Evolutionary conservation across 179 eudicot genomes (phyloP).

Genomic region (Silene noctiflora): DNA sequence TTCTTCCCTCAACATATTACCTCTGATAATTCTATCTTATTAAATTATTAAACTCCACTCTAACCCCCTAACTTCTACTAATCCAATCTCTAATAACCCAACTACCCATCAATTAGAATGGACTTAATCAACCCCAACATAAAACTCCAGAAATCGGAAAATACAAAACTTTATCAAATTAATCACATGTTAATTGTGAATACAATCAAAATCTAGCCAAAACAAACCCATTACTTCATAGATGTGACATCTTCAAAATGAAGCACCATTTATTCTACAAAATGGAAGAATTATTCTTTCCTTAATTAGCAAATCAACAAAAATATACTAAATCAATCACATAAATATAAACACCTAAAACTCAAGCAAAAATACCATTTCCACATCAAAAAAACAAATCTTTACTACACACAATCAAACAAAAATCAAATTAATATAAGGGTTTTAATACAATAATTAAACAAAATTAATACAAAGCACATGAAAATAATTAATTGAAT

Average conservation of each 20-base stretch:
- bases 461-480: neutral
- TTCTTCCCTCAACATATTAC: constrained; percentile 6
- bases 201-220: constrained; percentile 6
- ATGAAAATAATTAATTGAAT: neutral
- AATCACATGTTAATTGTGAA: neutral
- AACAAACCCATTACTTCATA: neutral
- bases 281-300: neutral
- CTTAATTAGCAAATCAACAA: neutral
- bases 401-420: neutral
- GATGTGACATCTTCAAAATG: neutral
- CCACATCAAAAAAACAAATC: constrained; percentile 2
- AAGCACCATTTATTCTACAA: neutral
- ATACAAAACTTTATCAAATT: neutral
- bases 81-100: neutral
- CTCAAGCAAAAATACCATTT: neutral
- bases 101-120: neutral
- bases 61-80: neutral
- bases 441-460: neutral
- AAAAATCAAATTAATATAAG: too few relatives aligned
- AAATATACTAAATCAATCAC: neutral
- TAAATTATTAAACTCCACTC: neutral
- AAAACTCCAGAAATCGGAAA: neutral
- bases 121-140: neutral
- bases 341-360: neutral
- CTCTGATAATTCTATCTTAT: neutral